Evolutionary conservation across 1,284 basidiomycete genomes (phyloP).

Genomic region (Puccinia hordei): DNA sequence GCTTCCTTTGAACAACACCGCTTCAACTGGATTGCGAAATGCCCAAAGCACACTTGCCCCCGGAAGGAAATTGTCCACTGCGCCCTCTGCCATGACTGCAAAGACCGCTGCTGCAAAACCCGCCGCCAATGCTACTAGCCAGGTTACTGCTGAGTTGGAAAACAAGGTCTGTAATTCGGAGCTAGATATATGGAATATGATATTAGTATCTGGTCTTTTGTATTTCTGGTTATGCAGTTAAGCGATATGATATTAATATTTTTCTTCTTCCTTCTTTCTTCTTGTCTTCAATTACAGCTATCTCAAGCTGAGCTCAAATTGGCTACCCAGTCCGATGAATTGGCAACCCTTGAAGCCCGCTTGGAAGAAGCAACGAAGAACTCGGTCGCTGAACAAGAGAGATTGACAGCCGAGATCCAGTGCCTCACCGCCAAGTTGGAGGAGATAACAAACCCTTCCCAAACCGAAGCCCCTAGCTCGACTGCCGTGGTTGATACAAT

Average conservation of each 20-base stretch:
- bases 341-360: constrained; percentile 16
- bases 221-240: neutral
- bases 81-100: constrained; percentile 4
- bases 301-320: constrained; percentile 27
- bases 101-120: constrained; percentile 16
- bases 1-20: constrained; percentile 11
- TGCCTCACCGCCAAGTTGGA: constrained; percentile 20
- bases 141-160: constrained; percentile 23
- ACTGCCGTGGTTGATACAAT: neutral
- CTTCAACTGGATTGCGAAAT: constrained; percentile 17
- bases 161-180: constrained; percentile 13
- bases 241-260: neutral
- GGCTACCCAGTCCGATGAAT: constrained; percentile 17
- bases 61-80: constrained; percentile 32
- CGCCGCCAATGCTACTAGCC: constrained; percentile 3
- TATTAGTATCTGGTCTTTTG: neutral
- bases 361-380: constrained; percentile 16
- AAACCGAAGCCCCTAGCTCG: constrained; percentile 13
- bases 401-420: constrained; percentile 31
- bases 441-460: neutral
- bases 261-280: neutral
- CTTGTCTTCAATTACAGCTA: constrained; percentile 5
- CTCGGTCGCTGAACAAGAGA: constrained; percentile 14
- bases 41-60: neutral
- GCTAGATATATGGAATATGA: neutral